Conservation (phyloP, 305 asterid species). For the Lippia alba region DNA sequence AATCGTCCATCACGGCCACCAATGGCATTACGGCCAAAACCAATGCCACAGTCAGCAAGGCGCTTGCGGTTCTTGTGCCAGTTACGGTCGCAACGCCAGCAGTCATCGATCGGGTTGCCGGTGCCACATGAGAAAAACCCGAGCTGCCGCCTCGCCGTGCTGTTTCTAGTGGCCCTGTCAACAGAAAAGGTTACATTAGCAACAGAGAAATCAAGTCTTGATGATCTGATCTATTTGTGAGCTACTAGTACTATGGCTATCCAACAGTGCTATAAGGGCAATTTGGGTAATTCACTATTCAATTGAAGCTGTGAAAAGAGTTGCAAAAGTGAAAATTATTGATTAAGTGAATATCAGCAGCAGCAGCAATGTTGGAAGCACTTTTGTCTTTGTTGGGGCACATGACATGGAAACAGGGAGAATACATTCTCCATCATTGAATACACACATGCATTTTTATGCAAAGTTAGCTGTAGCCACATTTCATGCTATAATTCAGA, state of each 20-base stretch:
- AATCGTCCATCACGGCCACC: slow-evolving; percentile 89
- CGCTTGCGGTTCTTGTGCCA: slow-evolving; percentile 90
- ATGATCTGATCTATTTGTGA: background rate
- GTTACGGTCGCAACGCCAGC: slow-evolving; percentile 88
- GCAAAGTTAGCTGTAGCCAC: background rate
- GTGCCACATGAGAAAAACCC: slow-evolving; percentile 92
- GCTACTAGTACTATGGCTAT: no score
- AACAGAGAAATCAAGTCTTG: background rate
- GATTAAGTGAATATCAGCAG: slow-evolving; percentile 1
- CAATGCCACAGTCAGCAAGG: slow-evolving; percentile 88
- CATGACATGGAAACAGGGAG: slow-evolving; percentile 50
- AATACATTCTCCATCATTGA: slow-evolving; percentile 29
- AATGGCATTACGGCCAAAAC: slow-evolving; percentile 88
- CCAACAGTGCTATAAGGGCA: background rate
- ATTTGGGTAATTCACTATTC: slow-evolving; percentile 19
- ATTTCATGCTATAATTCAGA: slow-evolving; percentile 35
- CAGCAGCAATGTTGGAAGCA: slow-evolving; percentile 39
- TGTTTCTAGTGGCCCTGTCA: slow-evolving; percentile 70
- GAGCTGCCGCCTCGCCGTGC: slow-evolving; percentile 82
- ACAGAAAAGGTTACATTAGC: slow-evolving; percentile 11
- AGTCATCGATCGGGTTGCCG: slow-evolving; percentile 90
- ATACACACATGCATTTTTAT: slow-evolving; percentile 5
- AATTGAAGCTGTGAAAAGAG: no score
- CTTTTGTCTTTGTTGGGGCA: slow-evolving; percentile 32
- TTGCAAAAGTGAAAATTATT: background rate